Evolutionary conservation across 2,329 filamentous ascomycete genomes (phyloP).

Genomic region (Grosmannia serpens): DNA sequence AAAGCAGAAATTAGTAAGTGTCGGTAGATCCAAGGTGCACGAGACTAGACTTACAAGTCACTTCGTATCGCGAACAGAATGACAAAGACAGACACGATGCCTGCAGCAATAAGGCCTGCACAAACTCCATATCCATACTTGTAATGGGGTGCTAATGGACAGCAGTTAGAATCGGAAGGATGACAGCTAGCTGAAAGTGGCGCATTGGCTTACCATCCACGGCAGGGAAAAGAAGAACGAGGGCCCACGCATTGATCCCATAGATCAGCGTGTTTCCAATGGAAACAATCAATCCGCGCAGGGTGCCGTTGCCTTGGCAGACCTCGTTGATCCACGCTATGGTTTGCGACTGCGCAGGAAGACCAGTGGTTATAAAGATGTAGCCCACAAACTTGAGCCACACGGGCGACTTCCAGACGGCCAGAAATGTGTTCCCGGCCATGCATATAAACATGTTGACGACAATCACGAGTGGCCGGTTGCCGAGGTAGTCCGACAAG

Average conservation of each 20-base stretch:
- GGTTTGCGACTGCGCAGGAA: not conserved
- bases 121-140: not conserved
- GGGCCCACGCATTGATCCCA: not conserved
- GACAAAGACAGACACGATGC: not conserved
- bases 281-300: not conserved
- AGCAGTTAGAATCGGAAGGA: not conserved
- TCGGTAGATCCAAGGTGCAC: too few relatives aligned
- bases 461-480: not conserved
- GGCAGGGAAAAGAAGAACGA: not conserved
- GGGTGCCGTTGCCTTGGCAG: not conserved
- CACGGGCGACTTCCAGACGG: constrained; percentile 1
- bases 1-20: too few relatives aligned
- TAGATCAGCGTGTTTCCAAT: not conserved
- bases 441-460: not conserved
- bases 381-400: constrained; percentile 4
- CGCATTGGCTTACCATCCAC: not conserved
- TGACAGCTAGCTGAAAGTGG: not conserved
- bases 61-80: not conserved
- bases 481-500: not conserved
- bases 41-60: not conserved
- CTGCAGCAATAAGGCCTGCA: not conserved
- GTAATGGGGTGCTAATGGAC: not conserved
- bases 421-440: not conserved
- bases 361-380: constrained; percentile 3
- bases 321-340: constrained; percentile 6